Evolutionary conservation across 495 filamentous ascomycete genomes (phyloP).

Genomic region (Penicillium egyptiacum): DNA sequence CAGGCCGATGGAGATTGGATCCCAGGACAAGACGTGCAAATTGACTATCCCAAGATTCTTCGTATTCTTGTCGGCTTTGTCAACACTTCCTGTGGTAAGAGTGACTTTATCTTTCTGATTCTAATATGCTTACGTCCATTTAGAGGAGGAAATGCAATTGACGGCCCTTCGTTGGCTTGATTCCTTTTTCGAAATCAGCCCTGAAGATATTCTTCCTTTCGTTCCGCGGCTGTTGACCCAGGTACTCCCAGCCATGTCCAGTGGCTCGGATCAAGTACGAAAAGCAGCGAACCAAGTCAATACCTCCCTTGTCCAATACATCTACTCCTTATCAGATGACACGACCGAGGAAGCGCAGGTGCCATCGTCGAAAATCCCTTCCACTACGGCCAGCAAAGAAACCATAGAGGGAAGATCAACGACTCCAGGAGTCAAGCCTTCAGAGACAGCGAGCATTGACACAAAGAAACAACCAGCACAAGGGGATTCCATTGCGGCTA

Average conservation of each 20-base stretch:
- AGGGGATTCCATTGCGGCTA: conserved; percentile 46
- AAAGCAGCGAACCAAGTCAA: conserved; percentile 88
- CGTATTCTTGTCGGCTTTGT: conserved; percentile 91
- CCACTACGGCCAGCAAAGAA: conserved; percentile 50
- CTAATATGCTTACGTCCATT: conserved; percentile 9
- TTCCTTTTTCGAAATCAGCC: conserved; percentile 93
- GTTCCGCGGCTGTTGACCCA: conserved; percentile 88
- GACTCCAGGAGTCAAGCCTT: conserved; percentile 44
- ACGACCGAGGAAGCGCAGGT: conserved; percentile 43
- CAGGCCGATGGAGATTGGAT: conserved; percentile 87
- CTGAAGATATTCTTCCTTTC: conserved; percentile 95
- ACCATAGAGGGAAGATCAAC: conserved; percentile 55
- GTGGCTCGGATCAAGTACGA: conserved; percentile 82
- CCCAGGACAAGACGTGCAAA: conserved; percentile 93
- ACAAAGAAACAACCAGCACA: conserved; percentile 35
- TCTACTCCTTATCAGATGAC: conserved; percentile 86
- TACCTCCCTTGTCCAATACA: conserved; percentile 83
- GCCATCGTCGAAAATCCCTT: conserved; percentile 35
- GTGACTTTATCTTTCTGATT: not conserved
- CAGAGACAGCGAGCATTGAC: conserved; percentile 34
- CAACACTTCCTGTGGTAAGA: conserved; percentile 72
- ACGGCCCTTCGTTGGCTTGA: conserved; percentile 95
- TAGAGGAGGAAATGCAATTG: conserved; percentile 85
- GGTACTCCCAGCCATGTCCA: conserved; percentile 91
- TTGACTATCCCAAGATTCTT: conserved; percentile 88